These are phyloP conservation scores for Nigrospora oryzae DNA, from an alignment of 2,329 filamentous ascomycete species.

Conservation along the genomic window DNA sequence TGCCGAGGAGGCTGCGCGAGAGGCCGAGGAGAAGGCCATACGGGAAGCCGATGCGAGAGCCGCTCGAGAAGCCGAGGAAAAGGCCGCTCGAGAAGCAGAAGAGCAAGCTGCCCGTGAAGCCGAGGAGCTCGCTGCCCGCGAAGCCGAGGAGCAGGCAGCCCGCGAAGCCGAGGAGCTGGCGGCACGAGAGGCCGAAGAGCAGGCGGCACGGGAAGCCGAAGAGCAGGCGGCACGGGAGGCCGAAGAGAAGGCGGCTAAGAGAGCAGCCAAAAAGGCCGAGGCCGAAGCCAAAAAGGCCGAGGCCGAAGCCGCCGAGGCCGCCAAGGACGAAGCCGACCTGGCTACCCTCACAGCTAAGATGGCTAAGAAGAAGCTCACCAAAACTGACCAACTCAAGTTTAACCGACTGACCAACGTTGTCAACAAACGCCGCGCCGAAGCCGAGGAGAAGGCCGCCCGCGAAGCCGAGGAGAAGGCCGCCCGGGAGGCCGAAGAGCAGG, in stretches of 20 bases:
- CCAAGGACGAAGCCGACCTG: conserved; percentile 4
- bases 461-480: conserved; percentile 11
- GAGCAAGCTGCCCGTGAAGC: conserved; percentile 18
- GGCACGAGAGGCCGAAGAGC: conserved; percentile 12
- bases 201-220: conserved; percentile 8
- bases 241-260: conserved; percentile 3
- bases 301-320: conserved; percentile 3
- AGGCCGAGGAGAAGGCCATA: conserved; percentile 3
- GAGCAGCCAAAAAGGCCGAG: neutral
- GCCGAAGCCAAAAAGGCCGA: conserved; percentile 1
- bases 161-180: conserved; percentile 28
- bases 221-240: conserved; percentile 10
- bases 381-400: neutral
- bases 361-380: conserved; percentile 27
- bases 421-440: conserved; percentile 32
- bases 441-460: conserved; percentile 21
- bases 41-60: conserved; percentile 20
- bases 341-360: conserved; percentile 37
- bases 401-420: conserved; percentile 32
- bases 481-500: conserved; percentile 10
- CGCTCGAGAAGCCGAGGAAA: conserved; percentile 29
- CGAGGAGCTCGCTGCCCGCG: conserved; percentile 5
- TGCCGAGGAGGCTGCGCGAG: conserved; percentile 6
- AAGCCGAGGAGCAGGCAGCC: conserved; percentile 23
- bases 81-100: conserved; percentile 16